Base-by-base conservation (phyloP, 1,284 basidiomycete genomes). In the Fomitopsis betulina region DNA sequence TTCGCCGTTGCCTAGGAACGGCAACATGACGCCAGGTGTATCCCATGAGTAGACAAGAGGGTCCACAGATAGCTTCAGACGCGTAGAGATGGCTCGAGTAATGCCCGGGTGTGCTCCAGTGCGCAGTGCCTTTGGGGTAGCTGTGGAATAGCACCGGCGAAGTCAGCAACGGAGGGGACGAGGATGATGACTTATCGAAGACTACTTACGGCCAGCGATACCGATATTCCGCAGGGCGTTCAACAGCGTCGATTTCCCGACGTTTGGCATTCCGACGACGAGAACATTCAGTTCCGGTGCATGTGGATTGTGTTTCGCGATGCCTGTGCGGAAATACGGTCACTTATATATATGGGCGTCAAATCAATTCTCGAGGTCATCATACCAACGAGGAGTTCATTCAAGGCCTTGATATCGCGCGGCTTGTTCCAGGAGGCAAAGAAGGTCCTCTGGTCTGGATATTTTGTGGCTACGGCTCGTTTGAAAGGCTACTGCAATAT, bases 251-350 rank as follows among this genome's bases (percentile, higher is more conserved):
- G 94, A 97, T 76, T 99, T 99, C 52, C 97, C 97, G 43, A 98
- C 95, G 70, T 99, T 99, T 5, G 96, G 96, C 96, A 99, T 99
- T 25, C 96, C 96, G 55, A 96, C 87, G 25, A 97, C 93, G 5
- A 97, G 80, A 8, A 98, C 86, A 68, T 94, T 94, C 62, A 93
- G 75, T 69, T 93, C 89, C 58, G 85, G 83, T 49, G 84, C 76
- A 60, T 87, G 82, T 55, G 83, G 82, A 68, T 87, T 80, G 43
- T 78, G 75, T 64, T 83, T 84, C 37, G 90, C 90, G 65, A 92
- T 81, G 61, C 83, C 91, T 93, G 64, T 10, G 40, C 39, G 53
- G 45, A 60, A 15, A 56, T 51, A 19, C 19, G 19, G n/a, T 38
- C 39, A 38, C 19, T 56, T 47, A 56, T 23, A 30, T 23, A 56